Evolutionary conservation across 2,329 filamentous ascomycete genomes (phyloP), one percentile per base, ranked within the genome.

Genomic region (Pestalotiopsis sp.): DNA sequence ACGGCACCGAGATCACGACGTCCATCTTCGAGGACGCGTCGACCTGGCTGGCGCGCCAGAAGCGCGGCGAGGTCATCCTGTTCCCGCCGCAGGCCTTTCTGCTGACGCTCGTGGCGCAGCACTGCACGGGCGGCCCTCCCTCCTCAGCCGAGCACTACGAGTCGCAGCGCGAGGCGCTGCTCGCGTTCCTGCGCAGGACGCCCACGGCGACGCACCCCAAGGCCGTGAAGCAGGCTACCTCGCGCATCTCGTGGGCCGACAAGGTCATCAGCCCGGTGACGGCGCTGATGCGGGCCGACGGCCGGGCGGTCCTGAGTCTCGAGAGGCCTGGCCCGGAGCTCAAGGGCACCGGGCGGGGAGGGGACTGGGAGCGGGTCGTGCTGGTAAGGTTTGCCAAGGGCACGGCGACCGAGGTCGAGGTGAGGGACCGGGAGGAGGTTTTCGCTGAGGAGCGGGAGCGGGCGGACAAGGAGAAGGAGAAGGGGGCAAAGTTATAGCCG

Each of bases 41-140:
- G 3, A 84, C 85, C 23, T 98, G 95, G 92, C 83, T 97, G 23
- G 80, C 82, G 4, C 85, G 88, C 64, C 91, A 92, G 3, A 81
- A 84, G 2, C 78, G 78, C 2, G 90, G 90, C 36, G 86, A 92
- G 52, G 90, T 98, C 70, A 92, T 97, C 68, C 82, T 99, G 4
- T 98, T 97, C 77, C 96, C 96, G 3, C 96, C 96, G 0, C 96
- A 98, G 77, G 92, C 91, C 77, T 94, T 92, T 79, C 86, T 96
- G 3, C 84, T 94, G 12, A 81, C 85, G 41, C 80, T 92, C 0
- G 79, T 93, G 1, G 78, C 86, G 0, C 81, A 80, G 1, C 88
- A 90, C 72, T 80, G 92, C 17, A 77, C 76, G 3, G 79, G 82
- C 17, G 75, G 77, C 0, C 78, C 73, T 0, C 70, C n/a, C n/a